A percentile compares a stretch with the other conserved stretches of the same genome.
phyloP scores from a whole-genome alignment of 345 rosid species.

The Barbarea vulgaris region DNA sequence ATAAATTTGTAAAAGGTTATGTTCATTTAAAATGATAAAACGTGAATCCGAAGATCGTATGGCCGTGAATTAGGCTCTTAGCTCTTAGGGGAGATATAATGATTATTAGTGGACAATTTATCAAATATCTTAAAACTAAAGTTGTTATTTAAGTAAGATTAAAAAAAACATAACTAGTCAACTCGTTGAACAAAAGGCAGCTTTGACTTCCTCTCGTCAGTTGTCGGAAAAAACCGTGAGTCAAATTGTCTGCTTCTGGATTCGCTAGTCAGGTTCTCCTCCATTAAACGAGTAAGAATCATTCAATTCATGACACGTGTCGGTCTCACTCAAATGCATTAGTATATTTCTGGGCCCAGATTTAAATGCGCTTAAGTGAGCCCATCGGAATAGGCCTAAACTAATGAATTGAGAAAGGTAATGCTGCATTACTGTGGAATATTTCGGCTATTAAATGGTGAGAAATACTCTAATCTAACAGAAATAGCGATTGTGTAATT shows the following conservation, averaged over 20 bases:
- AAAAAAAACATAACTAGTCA: slow-evolving; percentile 14
- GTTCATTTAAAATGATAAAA: not conserved
- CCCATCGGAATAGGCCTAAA: not conserved
- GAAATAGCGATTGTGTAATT: not conserved
- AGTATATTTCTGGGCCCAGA: not conserved
- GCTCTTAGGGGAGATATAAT: not conserved
- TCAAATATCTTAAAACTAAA: not conserved
- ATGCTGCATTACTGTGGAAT: not conserved
- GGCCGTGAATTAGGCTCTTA: slow-evolving; percentile 2
- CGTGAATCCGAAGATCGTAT: not conserved
- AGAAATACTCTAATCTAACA: not conserved
- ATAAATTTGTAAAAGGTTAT: too few relatives aligned
- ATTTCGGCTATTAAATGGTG: not conserved
- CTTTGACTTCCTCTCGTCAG: slow-evolving; percentile 18
- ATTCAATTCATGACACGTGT: slow-evolving; percentile 10
- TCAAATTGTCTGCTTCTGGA: slow-evolving; percentile 12
- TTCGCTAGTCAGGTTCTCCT: slow-evolving; percentile 10
- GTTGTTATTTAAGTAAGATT: not conserved
- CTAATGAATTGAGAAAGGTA: not conserved
- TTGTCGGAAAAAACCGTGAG: slow-evolving; percentile 10
- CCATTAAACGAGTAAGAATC: slow-evolving; percentile 8
- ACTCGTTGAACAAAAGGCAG: slow-evolving; percentile 30
- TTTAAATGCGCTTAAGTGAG: not conserved
- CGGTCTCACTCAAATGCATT: not conserved
- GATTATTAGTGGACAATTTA: slow-evolving; percentile 20